Percentiles rank a stretch among this genome's conserved stretches.
Evolutionary conservation across 2,329 filamentous ascomycete species (phyloP).

Genomic region (Beauveria sp.): DNA sequence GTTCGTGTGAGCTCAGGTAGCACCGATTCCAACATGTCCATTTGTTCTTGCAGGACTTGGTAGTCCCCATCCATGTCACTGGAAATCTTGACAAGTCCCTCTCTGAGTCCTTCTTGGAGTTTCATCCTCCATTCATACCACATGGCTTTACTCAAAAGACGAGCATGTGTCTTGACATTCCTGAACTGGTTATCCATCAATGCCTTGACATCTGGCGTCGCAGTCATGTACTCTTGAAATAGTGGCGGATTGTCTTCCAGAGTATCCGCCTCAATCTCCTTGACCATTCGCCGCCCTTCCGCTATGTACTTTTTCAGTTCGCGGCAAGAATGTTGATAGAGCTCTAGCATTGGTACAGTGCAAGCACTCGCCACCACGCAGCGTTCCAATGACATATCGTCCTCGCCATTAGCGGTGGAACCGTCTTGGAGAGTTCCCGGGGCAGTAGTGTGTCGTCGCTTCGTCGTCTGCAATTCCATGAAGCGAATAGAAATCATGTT

Average conservation of each 20-base stretch:
- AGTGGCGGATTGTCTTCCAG: slow-evolving; percentile 84
- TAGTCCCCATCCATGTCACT: slow-evolving; percentile 73
- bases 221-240: slow-evolving; percentile 85
- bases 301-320: slow-evolving; percentile 97
- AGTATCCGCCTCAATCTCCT: slow-evolving; percentile 83
- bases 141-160: slow-evolving; percentile 85
- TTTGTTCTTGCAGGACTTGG: slow-evolving; percentile 56
- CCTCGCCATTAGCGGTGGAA: slow-evolving; percentile 32
- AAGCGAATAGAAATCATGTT: slow-evolving; percentile 95
- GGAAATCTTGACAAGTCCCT: slow-evolving; percentile 67
- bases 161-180: slow-evolving; percentile 89
- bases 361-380: slow-evolving; percentile 85
- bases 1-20: slow-evolving; percentile 58
- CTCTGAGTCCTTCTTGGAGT: slow-evolving; percentile 70
- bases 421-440: slow-evolving; percentile 41
- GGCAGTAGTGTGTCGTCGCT: slow-evolving; percentile 75
- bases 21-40: slow-evolving; percentile 57
- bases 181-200: slow-evolving; percentile 97
- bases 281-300: slow-evolving; percentile 81
- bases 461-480: slow-evolving; percentile 97
- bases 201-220: slow-evolving; percentile 70
- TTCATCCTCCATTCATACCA: slow-evolving; percentile 99
- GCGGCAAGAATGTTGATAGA: slow-evolving; percentile 92
- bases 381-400: slow-evolving; percentile 58
- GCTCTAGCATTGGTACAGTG: slow-evolving; percentile 83